phyloP scores from a whole-genome alignment of 2,329 filamentous ascomycete genomes.

The Lachnellula arida region DNA sequence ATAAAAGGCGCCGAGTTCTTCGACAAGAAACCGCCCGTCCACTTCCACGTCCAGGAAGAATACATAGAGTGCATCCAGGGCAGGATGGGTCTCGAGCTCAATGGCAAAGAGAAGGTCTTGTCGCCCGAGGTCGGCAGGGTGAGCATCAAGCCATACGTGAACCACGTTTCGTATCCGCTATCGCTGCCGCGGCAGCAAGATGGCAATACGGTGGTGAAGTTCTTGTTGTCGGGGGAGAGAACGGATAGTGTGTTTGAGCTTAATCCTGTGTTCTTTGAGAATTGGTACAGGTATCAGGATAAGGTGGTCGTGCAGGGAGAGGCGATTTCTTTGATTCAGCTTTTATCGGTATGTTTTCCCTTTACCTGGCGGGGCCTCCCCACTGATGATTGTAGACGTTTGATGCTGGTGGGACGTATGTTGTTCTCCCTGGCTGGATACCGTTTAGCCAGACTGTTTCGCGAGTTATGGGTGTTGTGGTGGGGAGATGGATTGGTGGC shows the following conservation, averaged over 20 bases:
- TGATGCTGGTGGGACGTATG: constrained; percentile 3
- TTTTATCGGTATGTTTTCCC: neutral
- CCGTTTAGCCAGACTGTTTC: neutral
- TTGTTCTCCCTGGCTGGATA: constrained; percentile 1
- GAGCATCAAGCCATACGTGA: neutral
- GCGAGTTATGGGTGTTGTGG: neutral
- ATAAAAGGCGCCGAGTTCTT: neutral
- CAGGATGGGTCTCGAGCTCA: neutral
- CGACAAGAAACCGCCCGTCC: neutral
- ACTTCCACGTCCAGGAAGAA: neutral
- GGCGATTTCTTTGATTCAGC: neutral
- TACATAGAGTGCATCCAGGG: neutral
- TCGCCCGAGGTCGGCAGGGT: neutral
- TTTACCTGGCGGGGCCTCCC: neutral
- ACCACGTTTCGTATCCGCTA: neutral
- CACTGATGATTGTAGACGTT: neutral
- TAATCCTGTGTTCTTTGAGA: neutral
- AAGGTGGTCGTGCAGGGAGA: neutral
- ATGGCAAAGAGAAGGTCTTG: neutral
- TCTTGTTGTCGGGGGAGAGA: neutral
- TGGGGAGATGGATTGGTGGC: constrained; percentile 3
- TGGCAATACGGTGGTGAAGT: neutral
- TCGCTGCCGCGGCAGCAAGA: neutral
- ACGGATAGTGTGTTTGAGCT: neutral
- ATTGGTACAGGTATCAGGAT: neutral